A percentile compares a stretch with the other conserved stretches of the same genome.
Evolutionary conservation across 2,329 filamentous ascomycete genomes (phyloP).

Genomic region (Graphilbum ipis-grandicollis): DNA sequence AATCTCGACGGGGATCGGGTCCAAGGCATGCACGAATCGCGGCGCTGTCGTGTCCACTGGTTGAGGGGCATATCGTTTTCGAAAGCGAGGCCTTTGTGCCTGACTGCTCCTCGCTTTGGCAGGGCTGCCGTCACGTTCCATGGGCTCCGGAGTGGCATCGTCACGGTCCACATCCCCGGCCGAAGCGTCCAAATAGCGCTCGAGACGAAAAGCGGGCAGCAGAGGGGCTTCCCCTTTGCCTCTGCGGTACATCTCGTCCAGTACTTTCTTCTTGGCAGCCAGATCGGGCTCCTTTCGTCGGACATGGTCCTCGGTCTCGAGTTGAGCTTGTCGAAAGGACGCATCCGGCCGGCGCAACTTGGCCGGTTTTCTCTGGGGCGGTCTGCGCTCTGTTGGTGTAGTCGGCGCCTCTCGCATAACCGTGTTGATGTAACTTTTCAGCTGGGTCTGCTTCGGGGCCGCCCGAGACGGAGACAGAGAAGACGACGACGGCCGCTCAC

Average conservation of each 20-base stretch:
- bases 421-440: not conserved
- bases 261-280: slow-evolving; percentile 29
- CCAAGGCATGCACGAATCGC: slow-evolving; percentile 33
- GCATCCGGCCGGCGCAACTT: not conserved
- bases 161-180: not conserved
- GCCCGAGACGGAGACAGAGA: slow-evolving; percentile 6
- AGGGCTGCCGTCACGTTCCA: no score
- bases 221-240: slow-evolving; percentile 11
- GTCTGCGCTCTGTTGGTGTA: not conserved
- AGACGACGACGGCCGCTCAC: no score
- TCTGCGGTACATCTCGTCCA: slow-evolving; percentile 36
- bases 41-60: slow-evolving; percentile 31
- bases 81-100: slow-evolving; percentile 16
- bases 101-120: no score
- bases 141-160: no score
- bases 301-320: slow-evolving; percentile 28
- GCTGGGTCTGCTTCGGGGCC: not conserved
- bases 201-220: slow-evolving; percentile 16
- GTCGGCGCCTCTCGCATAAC: not conserved
- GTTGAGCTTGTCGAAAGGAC: slow-evolving; percentile 27
- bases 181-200: slow-evolving; percentile 15
- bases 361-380: not conserved
- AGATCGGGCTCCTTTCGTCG: slow-evolving; percentile 21
- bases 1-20: slow-evolving; percentile 23
- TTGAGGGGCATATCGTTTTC: slow-evolving; percentile 26